A percentile compares a stretch with the other conserved stretches of the same genome.
phyloP scores from a whole-genome alignment of 2,329 filamentous ascomycete genomes.

The Thielaviopsis musarum region DNA sequence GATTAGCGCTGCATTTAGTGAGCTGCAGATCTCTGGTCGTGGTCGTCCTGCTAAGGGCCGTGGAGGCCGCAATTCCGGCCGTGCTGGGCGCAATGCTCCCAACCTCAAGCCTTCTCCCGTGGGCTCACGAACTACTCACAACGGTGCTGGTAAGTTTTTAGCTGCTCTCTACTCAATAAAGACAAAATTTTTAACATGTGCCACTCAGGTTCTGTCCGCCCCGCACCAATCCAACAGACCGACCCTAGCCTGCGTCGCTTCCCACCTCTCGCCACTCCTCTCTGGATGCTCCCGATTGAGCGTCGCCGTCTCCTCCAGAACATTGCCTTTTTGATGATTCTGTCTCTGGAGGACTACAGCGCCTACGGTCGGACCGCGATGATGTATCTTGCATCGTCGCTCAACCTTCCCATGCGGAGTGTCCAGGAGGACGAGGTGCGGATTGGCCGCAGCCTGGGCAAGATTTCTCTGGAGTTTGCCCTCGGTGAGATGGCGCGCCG shows the following conservation, averaged over 20 bases:
- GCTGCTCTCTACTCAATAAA: background rate
- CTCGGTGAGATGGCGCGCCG: conserved; percentile 11
- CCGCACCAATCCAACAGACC: conserved; percentile 22
- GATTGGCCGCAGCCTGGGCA: conserved; percentile 56
- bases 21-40: conserved; percentile 16
- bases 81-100: conserved; percentile 15
- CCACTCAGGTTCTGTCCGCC: conserved; percentile 23
- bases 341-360: conserved; percentile 64
- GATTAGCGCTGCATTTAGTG: background rate
- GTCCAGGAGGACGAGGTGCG: conserved; percentile 58
- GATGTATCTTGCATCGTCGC: conserved; percentile 50
- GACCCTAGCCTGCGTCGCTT: conserved; percentile 34
- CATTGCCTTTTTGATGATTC: conserved; percentile 50
- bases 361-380: conserved; percentile 58
- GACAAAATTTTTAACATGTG: background rate
- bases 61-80: conserved; percentile 11
- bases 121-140: conserved; percentile 5
- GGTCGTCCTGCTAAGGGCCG: conserved; percentile 19
- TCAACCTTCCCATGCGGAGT: conserved; percentile 47
- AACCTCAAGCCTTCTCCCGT: conserved; percentile 2
- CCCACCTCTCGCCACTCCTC: conserved; percentile 40
- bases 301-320: conserved; percentile 55
- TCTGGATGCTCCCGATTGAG: conserved; percentile 41
- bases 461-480: conserved; percentile 35
- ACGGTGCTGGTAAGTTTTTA: background rate